Base-by-base conservation (phyloP, 2,329 filamentous ascomycete species). In the Aphanocladium album region DNA sequence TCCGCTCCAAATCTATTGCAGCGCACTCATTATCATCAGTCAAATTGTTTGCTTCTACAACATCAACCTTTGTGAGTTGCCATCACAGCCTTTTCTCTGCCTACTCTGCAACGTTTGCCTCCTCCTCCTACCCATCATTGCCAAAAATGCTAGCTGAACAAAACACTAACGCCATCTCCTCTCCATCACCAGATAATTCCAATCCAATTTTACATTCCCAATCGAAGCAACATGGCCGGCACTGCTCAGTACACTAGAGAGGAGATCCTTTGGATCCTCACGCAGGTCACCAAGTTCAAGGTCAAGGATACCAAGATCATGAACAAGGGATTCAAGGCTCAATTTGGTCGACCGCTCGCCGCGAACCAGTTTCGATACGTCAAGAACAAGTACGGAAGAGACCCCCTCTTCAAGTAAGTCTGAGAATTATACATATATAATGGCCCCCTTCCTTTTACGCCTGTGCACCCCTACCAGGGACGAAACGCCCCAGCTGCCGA, bases 211-310 rank as follows among this genome's bases (percentile, higher is more conserved):
- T 17, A 27, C 17, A 45, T 11, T 33, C 5, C 25, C 1, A 9
- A 16, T n/a, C 27, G 30, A 23, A 43, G 62, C 14, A n/a, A 43
- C 23, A 76, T 75, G 73, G 71, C 70, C 23, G 74, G 74, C 16
- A 67, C 71, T 5, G 66, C 70, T 5, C 67, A 69, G 41, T 77
- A 77, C 65, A 69, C 65, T 11, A 61, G 67, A 8, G 67, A 70
- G 1, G 67, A 77, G 64, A 74, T 77, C 47, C 63, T 65, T 50
- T 77, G 72, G 63, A 63, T 76, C 43, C 67, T 78, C 61, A 67
- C 1, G 60, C 64, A 1, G 66, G 72, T 53, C 63, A 75, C 5
- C 35, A 6, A 17, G 55, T 9, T 64, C 1, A 67, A 67, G n/a
- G 66, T 66, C 27, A 68, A 71, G 27, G 58, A 62, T 12, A 30